Evolutionary conservation across 2,329 filamentous ascomycete genomes (phyloP).

Genomic region (Penicillium sp.): DNA sequence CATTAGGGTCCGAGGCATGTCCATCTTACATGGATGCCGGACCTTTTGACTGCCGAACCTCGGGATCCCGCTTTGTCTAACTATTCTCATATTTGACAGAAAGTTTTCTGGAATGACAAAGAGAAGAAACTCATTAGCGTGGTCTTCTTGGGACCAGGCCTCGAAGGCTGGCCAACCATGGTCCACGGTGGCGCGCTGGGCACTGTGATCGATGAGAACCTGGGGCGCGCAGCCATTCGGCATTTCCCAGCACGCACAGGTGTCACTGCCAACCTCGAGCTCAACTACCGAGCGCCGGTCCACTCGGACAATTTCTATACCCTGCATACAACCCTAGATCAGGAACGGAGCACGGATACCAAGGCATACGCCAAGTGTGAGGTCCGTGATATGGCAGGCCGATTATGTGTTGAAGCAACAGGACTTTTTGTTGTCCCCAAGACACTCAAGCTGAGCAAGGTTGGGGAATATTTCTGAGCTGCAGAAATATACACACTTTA

Average conservation of each 20-base stretch:
- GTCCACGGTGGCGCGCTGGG: slow-evolving; percentile 70
- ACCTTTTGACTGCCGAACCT: slow-evolving; percentile 16
- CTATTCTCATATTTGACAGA: slow-evolving; percentile 43
- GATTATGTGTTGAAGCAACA: slow-evolving; percentile 57
- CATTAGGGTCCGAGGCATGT: slow-evolving; percentile 3
- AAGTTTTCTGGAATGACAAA: slow-evolving; percentile 60
- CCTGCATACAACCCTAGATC: slow-evolving; percentile 48
- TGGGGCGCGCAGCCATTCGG: slow-evolving; percentile 60
- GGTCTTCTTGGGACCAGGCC: slow-evolving; percentile 64
- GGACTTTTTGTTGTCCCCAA: slow-evolving; percentile 60
- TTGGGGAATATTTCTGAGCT: slow-evolving; percentile 41
- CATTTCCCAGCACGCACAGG: slow-evolving; percentile 50
- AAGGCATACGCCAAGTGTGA: slow-evolving; percentile 38
- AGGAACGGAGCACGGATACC: slow-evolving; percentile 35
- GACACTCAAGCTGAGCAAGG: slow-evolving; percentile 40
- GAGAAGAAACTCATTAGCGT: slow-evolving; percentile 60
- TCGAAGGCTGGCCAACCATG: slow-evolving; percentile 68
- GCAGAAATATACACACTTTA: background rate
- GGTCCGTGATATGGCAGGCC: slow-evolving; percentile 46
- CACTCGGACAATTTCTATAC: slow-evolving; percentile 62
- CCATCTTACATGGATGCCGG: slow-evolving; percentile 10
- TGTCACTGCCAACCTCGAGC: slow-evolving; percentile 55
- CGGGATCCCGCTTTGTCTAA: slow-evolving; percentile 14
- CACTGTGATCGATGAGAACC: slow-evolving; percentile 66
- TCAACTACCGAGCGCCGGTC: slow-evolving; percentile 63